Base-by-base conservation (phyloP, 164 flowering plant genomes). In the Dillenia suffruticosa region DNA sequence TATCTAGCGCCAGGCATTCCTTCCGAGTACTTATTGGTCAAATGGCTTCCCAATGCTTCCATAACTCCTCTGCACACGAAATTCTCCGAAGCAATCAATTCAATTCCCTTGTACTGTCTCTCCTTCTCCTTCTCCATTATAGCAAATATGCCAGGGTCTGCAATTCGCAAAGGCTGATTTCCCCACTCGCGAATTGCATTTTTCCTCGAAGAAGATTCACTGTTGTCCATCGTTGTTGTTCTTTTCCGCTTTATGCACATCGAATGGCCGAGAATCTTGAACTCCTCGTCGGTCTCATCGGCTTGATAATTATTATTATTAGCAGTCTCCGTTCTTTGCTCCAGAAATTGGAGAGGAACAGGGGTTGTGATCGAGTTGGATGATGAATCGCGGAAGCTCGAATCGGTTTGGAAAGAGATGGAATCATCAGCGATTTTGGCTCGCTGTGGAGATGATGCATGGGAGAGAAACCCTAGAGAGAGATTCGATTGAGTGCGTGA, bases 1-100 rank as follows among this genome's bases (percentile, higher is more conserved):
- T 80, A 82, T 32, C 86, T 56, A 10, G 78, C 75, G 2, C 86
- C 80, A 2, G 86, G 84, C 79, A 75, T 70, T n/a, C 86, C 86
- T 56, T 82, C 86, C 10, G 84, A 79, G 56, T 82, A 82, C 61
- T 82, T 82, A 50, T 82, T 82, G 6, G 84, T 80, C 65, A 82
- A 64, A 59, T 63, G 75, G 61, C 82, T 77, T 1, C 86, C 86
- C 24, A 82, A 68, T 0, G 86, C 84, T 62, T 82, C 84, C 80
- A 82, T 76, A 10, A 82, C 86, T 2, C 84, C 83, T 26, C 57
- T 58, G 51, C 80, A 82, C 40, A 72, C 80, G 26, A 73, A 82
- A 70, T 82, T 82, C 66, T 82, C 86, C 4, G 86, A 82, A 1
- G 86, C 84, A n/a, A 82, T 80, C 63, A 82, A 22, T 52, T 82